A percentile compares a stretch with the other conserved stretches of the same genome.
Conservation (phyloP, 805 yeast species). For the Metahyphopichia silvanorum region DNA sequence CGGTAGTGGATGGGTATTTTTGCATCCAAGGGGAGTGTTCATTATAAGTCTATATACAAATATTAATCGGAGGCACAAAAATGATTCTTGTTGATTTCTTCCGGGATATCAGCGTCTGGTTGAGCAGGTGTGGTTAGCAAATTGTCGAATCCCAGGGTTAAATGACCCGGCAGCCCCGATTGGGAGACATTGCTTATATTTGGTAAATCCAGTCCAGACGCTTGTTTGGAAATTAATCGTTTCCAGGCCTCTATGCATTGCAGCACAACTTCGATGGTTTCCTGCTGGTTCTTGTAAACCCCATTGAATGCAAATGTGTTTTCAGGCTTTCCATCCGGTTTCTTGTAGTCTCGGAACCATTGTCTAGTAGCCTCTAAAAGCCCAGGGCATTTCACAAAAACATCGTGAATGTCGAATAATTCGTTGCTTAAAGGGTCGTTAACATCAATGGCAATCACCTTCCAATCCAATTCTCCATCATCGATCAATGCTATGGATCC, state of each 20-base stretch:
- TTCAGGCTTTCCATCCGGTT: constrained; percentile 97
- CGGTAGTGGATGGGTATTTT: background rate
- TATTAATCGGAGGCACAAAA: constrained; percentile 1
- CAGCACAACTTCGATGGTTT: constrained; percentile 79
- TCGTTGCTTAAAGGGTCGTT: constrained; percentile 87
- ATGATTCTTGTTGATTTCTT: constrained; percentile 3
- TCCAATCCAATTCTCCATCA: constrained; percentile 90
- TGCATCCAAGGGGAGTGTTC: too few relatives aligned
- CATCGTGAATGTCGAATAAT: constrained; percentile 87
- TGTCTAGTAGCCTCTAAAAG: constrained; percentile 89
- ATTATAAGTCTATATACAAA: too few relatives aligned
- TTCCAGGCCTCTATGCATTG: constrained; percentile 89
- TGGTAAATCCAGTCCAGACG: constrained; percentile 9
- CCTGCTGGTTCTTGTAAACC: constrained; percentile 80
- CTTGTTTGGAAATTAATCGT: constrained; percentile 61
- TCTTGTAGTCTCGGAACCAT: constrained; percentile 98
- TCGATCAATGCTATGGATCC: constrained; percentile 95
- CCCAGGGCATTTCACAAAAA: constrained; percentile 87
- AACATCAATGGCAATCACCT: constrained; percentile 79
- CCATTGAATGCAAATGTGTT: constrained; percentile 97
- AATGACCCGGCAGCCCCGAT: constrained; percentile 8
- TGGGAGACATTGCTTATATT: constrained; percentile 19
- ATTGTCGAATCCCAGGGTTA: constrained; percentile 1
- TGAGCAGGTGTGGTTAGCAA: constrained; percentile 3
- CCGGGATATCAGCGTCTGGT: constrained; percentile 11